A percentile compares a stretch with the other conserved stretches of the same genome.
phyloP scores from a whole-genome alignment of 148 eudicot species.

The Euryodendron excelsum region DNA sequence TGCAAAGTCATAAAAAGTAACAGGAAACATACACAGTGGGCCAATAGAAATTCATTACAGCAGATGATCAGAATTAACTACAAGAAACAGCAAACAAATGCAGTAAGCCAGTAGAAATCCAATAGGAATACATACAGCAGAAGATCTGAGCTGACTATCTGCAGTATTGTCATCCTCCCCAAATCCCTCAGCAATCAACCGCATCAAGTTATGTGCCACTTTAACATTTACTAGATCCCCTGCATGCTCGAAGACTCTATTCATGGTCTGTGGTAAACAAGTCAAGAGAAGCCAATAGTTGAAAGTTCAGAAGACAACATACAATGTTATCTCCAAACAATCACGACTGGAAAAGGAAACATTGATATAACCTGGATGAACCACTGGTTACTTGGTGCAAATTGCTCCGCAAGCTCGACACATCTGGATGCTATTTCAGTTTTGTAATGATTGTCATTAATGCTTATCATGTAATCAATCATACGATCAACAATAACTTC shows the following conservation, averaged over 20 bases:
- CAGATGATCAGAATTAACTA: not conserved
- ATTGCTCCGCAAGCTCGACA: slow-evolving; percentile 98
- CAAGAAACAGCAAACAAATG: slow-evolving; percentile 1
- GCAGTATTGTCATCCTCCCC: slow-evolving; percentile 89
- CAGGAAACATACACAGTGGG: too few species aligned
- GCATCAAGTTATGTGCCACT: slow-evolving; percentile 96
- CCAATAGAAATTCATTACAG: too few species aligned
- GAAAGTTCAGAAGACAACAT: not conserved
- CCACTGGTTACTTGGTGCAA: slow-evolving; percentile 98
- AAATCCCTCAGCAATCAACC: slow-evolving; percentile 96
- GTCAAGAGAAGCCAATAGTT: slow-evolving; percentile 11
- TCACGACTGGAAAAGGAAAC: not conserved
- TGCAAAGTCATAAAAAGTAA: too few species aligned
- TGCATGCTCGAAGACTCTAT: slow-evolving; percentile 96
- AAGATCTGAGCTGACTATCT: slow-evolving; percentile 87
- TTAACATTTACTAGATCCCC: slow-evolving; percentile 91
- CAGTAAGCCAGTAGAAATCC: not conserved
- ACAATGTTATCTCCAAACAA: not conserved
- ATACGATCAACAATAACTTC: slow-evolving; percentile 97
- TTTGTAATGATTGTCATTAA: slow-evolving; percentile 91
- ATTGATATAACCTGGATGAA: slow-evolving; percentile 72
- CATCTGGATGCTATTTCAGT: slow-evolving; percentile 96
- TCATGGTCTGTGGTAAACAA: slow-evolving; percentile 76
- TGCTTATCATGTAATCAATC: slow-evolving; percentile 91
- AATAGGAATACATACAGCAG: slow-evolving; percentile 67